These are phyloP conservation scores for Penicillium waksmanii DNA, from an alignment of 495 filamentous ascomycete genomes.

Conservation along the genomic window DNA sequence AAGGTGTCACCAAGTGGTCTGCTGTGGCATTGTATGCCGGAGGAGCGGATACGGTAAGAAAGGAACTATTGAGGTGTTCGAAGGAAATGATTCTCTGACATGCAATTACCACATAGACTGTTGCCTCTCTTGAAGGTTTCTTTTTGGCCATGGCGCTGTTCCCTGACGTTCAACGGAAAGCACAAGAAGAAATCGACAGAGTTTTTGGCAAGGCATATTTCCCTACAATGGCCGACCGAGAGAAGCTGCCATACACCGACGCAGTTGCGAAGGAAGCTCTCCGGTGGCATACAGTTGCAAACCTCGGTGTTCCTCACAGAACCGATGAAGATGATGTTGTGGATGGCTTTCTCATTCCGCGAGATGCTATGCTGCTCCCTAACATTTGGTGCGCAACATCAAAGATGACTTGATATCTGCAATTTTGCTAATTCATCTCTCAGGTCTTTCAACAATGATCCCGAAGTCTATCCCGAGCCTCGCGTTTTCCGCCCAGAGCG, in stretches of 20 bases:
- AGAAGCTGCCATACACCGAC: constrained; percentile 45
- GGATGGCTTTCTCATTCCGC: constrained; percentile 55
- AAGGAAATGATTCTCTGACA: not conserved
- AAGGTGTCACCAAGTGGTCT: constrained; percentile 40
- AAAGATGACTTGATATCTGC: not conserved
- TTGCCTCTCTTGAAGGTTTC: constrained; percentile 38
- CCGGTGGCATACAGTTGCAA: constrained; percentile 48
- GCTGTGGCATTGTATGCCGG: constrained; percentile 54
- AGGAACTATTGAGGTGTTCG: not conserved
- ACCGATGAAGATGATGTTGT: constrained; percentile 57
- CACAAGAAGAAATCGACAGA: constrained; percentile 61
- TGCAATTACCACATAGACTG: constrained; percentile 21
- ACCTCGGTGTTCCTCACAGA: constrained; percentile 58
- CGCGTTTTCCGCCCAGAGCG: constrained; percentile 36
- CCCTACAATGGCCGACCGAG: constrained; percentile 31
- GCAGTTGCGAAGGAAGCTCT: constrained; percentile 47
- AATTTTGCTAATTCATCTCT: not conserved
- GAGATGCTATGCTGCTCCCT: constrained; percentile 46
- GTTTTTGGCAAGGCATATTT: constrained; percentile 44
- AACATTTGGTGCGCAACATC: constrained; percentile 46
- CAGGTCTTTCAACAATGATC: constrained; percentile 40
- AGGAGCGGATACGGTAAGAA: constrained; percentile 53
- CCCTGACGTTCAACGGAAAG: constrained; percentile 54
- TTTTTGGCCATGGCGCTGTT: constrained; percentile 52
- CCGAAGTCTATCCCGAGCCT: constrained; percentile 33